These are phyloP conservation scores for Pythium aphanidermatum DNA, from an alignment of 352 stramenopile species.

Conservation along the genomic window DNA sequence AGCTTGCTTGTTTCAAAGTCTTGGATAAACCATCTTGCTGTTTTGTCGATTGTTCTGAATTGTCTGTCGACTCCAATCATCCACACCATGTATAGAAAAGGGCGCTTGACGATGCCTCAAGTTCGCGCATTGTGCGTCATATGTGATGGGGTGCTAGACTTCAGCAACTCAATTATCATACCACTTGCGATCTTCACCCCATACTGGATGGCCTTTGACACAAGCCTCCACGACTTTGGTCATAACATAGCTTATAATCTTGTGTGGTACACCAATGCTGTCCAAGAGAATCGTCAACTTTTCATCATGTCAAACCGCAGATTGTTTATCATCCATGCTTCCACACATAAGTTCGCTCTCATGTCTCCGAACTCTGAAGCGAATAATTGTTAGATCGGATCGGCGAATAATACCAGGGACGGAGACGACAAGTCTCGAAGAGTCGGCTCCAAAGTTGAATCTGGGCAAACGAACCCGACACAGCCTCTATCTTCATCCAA, in stretches of 20 bases:
- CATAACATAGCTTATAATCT: constrained; percentile 1
- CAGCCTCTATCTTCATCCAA: constrained; percentile 1
- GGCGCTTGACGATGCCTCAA: not conserved
- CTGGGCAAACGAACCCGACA: not conserved
- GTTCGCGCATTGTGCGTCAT: constrained; percentile 1
- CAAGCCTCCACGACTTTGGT: not conserved
- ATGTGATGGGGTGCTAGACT: constrained; percentile 8
- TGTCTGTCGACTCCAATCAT: constrained; percentile 8
- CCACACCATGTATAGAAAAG: not conserved
- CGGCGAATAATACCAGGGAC: too few relatives aligned
- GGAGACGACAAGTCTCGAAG: too few relatives aligned
- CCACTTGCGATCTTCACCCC: constrained; percentile 7
- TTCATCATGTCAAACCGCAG: constrained; percentile 2
- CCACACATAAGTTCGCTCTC: constrained; percentile 9
- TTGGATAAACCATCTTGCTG: constrained; percentile 12
- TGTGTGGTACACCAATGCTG: constrained; percentile 8
- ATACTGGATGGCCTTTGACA: constrained; percentile 1
- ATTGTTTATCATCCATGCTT: constrained; percentile 4
- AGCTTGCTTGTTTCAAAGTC: not conserved
- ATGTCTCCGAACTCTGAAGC: constrained; percentile 3
- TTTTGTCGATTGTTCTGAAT: constrained; percentile 7
- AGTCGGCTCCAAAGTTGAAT: not conserved
- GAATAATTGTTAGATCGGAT: too few relatives aligned
- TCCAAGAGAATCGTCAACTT: constrained; percentile 8
- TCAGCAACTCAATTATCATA: constrained; percentile 6